A percentile compares a stretch with the other conserved stretches of the same genome.
phyloP scores from a whole-genome alignment of 2,329 filamentous ascomycete genomes.

The Apiospora phragmitis region DNA sequence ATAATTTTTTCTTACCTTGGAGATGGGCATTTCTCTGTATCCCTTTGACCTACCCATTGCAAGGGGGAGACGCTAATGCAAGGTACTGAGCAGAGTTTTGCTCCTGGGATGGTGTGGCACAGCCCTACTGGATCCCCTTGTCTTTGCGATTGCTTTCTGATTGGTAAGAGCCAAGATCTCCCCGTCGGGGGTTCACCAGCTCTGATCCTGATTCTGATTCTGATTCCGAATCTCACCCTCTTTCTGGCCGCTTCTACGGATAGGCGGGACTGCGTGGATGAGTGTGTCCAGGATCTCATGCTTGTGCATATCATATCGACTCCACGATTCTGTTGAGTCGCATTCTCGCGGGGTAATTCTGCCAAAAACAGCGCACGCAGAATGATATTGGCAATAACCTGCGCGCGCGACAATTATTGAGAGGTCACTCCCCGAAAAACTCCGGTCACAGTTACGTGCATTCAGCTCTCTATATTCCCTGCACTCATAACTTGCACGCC shows the following conservation, averaged over 20 bases:
- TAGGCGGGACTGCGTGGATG: not conserved
- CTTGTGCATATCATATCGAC: not conserved
- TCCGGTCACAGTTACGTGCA: conserved; percentile 1
- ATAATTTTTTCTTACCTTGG: not conserved
- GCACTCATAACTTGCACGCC: not conserved
- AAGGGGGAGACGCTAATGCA: conserved; percentile 1
- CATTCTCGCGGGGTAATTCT: not conserved
- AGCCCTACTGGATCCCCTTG: conserved; percentile 2
- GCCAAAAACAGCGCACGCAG: not conserved
- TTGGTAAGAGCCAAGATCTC: conserved; percentile 1
- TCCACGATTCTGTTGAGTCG: not conserved
- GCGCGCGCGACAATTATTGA: not conserved
- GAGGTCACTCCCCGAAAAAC: not conserved
- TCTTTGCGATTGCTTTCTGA: conserved; percentile 8
- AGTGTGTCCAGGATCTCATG: not conserved
- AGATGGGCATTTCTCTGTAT: not conserved
- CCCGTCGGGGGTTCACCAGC: not conserved
- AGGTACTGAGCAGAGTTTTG: conserved; percentile 8
- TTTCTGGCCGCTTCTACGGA: not conserved
- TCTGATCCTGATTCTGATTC: not conserved
- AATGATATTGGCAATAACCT: not conserved
- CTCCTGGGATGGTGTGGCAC: conserved; percentile 3
- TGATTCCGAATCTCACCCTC: not conserved
- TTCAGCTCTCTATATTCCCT: not conserved
- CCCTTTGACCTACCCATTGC: not conserved